These are phyloP conservation scores for Euphorbia lathyris DNA, from an alignment of 345 rosid genomes.

Conservation along the genomic window DNA sequence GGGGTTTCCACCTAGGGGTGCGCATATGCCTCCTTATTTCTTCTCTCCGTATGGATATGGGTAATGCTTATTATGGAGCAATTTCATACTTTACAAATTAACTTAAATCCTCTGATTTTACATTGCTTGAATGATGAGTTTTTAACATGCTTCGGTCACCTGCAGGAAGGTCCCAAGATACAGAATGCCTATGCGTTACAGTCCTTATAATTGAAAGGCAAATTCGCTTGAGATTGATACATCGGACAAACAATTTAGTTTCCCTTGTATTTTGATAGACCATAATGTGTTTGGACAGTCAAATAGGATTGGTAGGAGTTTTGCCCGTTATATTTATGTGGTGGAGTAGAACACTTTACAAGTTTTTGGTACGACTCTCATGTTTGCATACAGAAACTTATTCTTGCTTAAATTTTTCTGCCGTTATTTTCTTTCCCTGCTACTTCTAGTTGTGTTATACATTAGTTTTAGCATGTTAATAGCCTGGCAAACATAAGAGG, in stretches of 20 bases:
- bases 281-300: constrained; percentile 1
- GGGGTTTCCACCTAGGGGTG: constrained; percentile 38
- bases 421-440: background rate
- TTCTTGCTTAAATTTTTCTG: background rate
- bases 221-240: constrained; percentile 4
- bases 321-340: constrained; percentile 1
- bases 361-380: background rate
- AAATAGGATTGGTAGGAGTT: background rate
- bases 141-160: background rate
- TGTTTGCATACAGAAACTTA: background rate
- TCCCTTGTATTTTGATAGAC: background rate
- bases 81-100: background rate
- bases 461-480: too few species aligned
- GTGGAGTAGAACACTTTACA: background rate
- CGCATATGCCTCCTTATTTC: constrained; percentile 44
- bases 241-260: background rate
- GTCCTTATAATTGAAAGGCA: constrained; percentile 49
- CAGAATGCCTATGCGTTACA: constrained; percentile 63
- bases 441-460: background rate
- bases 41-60: constrained; percentile 63
- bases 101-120: background rate
- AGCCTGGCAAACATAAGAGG: too few species aligned
- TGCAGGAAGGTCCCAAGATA: constrained; percentile 64
- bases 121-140: background rate
- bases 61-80: constrained; percentile 27